Conservation (phyloP, 2,329 filamentous ascomycete genomes). For the Tolypocladium nubicola region DNA sequence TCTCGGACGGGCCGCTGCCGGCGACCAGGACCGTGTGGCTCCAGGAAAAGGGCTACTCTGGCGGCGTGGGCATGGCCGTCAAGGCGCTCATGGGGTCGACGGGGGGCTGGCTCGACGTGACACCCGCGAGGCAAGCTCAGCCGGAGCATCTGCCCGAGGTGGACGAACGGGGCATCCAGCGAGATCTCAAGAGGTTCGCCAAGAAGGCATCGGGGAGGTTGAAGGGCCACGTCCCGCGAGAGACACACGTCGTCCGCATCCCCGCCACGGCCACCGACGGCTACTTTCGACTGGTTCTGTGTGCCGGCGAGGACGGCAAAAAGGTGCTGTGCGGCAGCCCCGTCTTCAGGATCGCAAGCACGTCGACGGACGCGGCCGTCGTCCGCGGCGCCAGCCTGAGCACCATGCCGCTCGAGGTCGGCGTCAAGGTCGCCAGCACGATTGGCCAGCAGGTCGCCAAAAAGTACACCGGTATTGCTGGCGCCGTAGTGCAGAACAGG, state of each 20-base stretch:
- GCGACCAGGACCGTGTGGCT: slow-evolving; percentile 52
- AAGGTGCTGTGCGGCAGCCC: slow-evolving; percentile 55
- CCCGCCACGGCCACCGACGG: slow-evolving; percentile 53
- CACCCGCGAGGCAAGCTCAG: slow-evolving; percentile 38
- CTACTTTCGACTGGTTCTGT: slow-evolving; percentile 59
- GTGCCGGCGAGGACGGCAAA: slow-evolving; percentile 30
- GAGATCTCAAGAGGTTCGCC: slow-evolving; percentile 53
- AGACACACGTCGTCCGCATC: slow-evolving; percentile 55
- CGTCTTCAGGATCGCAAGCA: slow-evolving; percentile 58
- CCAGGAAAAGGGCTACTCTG: slow-evolving; percentile 57
- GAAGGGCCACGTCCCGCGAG: slow-evolving; percentile 40
- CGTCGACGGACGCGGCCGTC: slow-evolving; percentile 48
- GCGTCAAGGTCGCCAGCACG: slow-evolving; percentile 44
- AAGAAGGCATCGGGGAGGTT: slow-evolving; percentile 41
- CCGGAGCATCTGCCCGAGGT: slow-evolving; percentile 37
- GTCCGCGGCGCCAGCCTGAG: slow-evolving; percentile 53
- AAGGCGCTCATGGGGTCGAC: slow-evolving; percentile 51
- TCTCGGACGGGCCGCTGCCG: slow-evolving; percentile 48
- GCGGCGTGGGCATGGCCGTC: slow-evolving; percentile 56
- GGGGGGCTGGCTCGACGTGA: slow-evolving; percentile 57
- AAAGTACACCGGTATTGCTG: slow-evolving; percentile 27
- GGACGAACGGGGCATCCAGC: slow-evolving; percentile 57
- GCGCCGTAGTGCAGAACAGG: slow-evolving; percentile 27
- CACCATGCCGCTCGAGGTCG: slow-evolving; percentile 56
- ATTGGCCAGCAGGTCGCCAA: slow-evolving; percentile 34